Percentiles rank a stretch among this genome's conserved stretches.
phyloP scores from a whole-genome alignment of 495 filamentous ascomycete species.

The Trichocladium uniseriatum region DNA sequence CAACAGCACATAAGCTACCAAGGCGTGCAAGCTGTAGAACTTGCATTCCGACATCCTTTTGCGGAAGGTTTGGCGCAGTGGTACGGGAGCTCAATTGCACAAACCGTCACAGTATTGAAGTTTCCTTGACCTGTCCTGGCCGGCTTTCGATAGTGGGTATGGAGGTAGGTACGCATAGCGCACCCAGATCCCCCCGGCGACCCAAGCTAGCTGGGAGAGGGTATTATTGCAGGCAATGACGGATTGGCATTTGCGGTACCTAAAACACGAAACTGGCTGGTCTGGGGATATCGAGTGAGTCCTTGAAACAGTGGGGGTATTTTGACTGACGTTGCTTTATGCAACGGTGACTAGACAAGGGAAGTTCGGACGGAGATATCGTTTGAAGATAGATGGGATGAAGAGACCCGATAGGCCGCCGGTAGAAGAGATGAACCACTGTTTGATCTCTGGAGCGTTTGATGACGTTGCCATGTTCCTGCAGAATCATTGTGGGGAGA shows the following conservation, averaged over 20 bases:
- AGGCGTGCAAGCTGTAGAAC: too few species aligned
- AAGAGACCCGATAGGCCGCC: neutral
- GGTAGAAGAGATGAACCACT: constrained; percentile 18
- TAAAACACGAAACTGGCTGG: constrained; percentile 28
- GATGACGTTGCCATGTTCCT: constrained; percentile 22
- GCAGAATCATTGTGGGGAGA: constrained; percentile 24
- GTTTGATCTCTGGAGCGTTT: constrained; percentile 22
- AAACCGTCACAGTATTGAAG: too few species aligned
- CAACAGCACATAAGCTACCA: too few species aligned
- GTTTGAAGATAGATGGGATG: too few species aligned
- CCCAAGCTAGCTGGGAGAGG: constrained; percentile 13
- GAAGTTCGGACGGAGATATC: constrained; percentile 21
- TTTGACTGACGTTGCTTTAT: constrained; percentile 15
- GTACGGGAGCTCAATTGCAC: too few species aligned
- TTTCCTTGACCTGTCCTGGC: too few species aligned
- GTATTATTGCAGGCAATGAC: constrained; percentile 8
- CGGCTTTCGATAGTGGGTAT: too few species aligned
- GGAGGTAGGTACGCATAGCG: too few species aligned
- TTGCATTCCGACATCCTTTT: too few species aligned
- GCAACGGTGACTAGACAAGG: too few species aligned
- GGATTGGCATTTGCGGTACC: constrained; percentile 19
- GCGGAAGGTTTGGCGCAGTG: too few species aligned
- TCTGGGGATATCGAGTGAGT: constrained; percentile 21
- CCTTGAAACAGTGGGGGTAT: constrained; percentile 20
- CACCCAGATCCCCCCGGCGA: too few species aligned